Evolutionary conservation across 148 eudicot species (phyloP).

Genomic region (Talinum fruticosum): DNA sequence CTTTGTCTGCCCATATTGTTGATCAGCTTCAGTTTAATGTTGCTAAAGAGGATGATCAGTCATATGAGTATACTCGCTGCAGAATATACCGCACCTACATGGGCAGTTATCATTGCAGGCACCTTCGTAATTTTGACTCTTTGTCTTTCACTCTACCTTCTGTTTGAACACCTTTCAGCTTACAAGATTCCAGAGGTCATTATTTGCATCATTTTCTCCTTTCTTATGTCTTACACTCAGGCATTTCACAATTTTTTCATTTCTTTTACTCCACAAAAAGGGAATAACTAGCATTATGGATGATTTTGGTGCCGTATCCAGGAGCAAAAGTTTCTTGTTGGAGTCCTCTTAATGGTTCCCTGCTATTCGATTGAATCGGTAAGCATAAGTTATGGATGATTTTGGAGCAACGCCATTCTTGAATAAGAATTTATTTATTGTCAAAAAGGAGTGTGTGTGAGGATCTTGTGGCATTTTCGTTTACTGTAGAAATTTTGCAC

Average conservation of each 20-base stretch:
- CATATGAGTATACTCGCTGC: slow-evolving; percentile 22
- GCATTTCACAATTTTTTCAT: background rate
- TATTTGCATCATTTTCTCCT: background rate
- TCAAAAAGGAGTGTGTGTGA: background rate
- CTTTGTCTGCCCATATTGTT: slow-evolving; percentile 6
- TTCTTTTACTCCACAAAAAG: background rate
- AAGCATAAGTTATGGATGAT: slow-evolving; percentile 27
- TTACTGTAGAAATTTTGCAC: background rate
- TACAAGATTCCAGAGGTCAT: slow-evolving; percentile 94
- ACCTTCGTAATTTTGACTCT: slow-evolving; percentile 54
- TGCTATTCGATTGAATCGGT: slow-evolving; percentile 97
- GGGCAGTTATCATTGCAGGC: slow-evolving; percentile 78
- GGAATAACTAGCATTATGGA: background rate
- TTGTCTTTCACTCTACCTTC: slow-evolving; percentile 72
- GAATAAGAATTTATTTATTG: background rate
- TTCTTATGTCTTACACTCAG: background rate
- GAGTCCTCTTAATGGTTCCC: slow-evolving; percentile 95
- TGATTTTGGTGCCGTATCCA: slow-evolving; percentile 33
- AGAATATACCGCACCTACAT: slow-evolving; percentile 53
- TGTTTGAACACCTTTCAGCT: slow-evolving; percentile 78
- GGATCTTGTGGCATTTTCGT: background rate
- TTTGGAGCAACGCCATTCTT: background rate
- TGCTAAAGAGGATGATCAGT: slow-evolving; percentile 32
- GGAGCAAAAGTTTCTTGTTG: slow-evolving; percentile 98
- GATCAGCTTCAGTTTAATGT: slow-evolving; percentile 17